Conservation (phyloP, 306 rosid species). For the Cercis canadensis region DNA sequence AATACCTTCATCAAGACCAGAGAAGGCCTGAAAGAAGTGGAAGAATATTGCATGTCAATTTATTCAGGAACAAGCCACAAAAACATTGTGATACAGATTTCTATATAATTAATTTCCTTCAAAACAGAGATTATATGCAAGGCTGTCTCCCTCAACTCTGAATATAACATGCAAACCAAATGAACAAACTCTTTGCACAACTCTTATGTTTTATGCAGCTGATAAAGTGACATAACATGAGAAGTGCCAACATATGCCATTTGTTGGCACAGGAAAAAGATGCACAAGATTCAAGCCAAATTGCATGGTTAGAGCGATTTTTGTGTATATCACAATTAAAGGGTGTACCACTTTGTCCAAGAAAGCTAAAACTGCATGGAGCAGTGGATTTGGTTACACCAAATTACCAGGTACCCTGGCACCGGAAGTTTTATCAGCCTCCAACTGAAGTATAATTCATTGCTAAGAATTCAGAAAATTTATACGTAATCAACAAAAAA, state of each 20-base stretch:
- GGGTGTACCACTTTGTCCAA: not conserved
- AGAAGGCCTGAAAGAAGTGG: conserved; percentile 74
- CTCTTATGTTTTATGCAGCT: not conserved
- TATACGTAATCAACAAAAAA: conserved; percentile 1
- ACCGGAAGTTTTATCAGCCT: not conserved
- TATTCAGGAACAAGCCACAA: conserved; percentile 21
- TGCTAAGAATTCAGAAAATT: conserved; percentile 8
- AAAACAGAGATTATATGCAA: not conserved
- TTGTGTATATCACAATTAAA: conserved; percentile 13
- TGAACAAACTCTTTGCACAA: not conserved
- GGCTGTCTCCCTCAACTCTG: not conserved
- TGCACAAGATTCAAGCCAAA: not conserved
- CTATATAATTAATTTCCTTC: conserved; percentile 20
- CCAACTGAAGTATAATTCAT: conserved; percentile 25
- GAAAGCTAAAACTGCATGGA: no score
- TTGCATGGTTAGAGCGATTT: conserved; percentile 2
- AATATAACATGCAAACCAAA: conserved; percentile 14
- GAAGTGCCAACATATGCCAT: not conserved
- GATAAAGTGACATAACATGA: conserved; percentile 5
- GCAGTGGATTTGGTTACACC: not conserved
- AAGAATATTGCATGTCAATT: conserved; percentile 6
- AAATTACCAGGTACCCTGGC: conserved; percentile 1
- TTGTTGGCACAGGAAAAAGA: not conserved
- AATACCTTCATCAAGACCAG: conserved; percentile 81
- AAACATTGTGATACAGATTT: conserved; percentile 3